Evolutionary conservation across 78 protist species (phyloP).

Genomic region (Dictyostelium capitatum): DNA sequence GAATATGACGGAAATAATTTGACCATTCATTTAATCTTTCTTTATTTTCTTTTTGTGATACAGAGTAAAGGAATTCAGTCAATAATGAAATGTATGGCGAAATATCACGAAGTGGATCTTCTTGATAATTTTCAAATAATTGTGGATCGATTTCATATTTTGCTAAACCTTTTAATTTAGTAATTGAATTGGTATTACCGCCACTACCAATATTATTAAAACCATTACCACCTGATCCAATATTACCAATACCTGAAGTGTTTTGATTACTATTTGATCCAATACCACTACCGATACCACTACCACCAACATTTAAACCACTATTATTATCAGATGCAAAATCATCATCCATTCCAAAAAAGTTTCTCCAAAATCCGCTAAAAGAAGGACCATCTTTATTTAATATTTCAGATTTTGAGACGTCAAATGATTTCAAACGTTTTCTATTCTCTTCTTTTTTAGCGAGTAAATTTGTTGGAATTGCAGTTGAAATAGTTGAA

Average conservation of each 20-base stretch:
- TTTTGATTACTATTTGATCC: not conserved
- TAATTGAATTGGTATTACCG: not conserved
- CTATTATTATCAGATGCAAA: not conserved
- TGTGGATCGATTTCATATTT: conserved; percentile 1
- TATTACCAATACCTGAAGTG: too few species aligned
- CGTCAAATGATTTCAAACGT: conserved; percentile 52
- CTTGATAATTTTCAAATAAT: conserved; percentile 47
- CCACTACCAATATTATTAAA: not conserved
- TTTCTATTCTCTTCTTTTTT: conserved; percentile 49
- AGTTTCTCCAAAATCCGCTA: conserved; percentile 26
- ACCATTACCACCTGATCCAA: not conserved
- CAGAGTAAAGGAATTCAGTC: conserved; percentile 3
- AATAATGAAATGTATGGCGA: not conserved
- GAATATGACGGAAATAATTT: conserved; percentile 29
- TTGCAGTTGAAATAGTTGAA: not conserved
- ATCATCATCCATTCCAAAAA: conserved; percentile 41
- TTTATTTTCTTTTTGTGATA: conserved; percentile 63
- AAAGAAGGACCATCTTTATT: conserved; percentile 49
- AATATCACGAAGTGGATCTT: conserved; percentile 51
- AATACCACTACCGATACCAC: not conserved
- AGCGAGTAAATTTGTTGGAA: not conserved
- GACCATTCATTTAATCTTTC: conserved; percentile 71
- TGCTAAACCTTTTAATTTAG: not conserved
- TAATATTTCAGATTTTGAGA: conserved; percentile 1
- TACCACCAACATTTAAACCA: not conserved